A percentile compares a stretch with the other conserved stretches of the same genome.
Evolutionary conservation across 2,329 filamentous ascomycete genomes (phyloP).

Genomic region (Ceratocystis albifundus): DNA sequence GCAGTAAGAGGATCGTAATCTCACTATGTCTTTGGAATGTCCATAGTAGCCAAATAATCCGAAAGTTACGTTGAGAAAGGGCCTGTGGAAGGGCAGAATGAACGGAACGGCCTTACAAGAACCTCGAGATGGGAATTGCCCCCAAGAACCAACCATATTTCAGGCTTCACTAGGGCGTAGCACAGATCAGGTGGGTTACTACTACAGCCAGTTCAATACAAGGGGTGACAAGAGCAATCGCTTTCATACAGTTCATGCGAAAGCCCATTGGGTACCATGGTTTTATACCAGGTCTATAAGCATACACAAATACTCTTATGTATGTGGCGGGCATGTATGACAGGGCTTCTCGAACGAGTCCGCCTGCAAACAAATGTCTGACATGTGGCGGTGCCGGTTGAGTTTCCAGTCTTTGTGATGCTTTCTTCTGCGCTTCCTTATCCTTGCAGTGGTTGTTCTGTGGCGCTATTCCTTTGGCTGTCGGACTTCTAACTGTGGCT

Average conservation of each 20-base stretch:
- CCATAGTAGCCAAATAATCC: no score
- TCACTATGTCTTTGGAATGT: not conserved
- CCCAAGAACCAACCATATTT: not conserved
- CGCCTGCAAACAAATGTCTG: not conserved
- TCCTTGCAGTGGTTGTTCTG: not conserved
- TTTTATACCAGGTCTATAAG: not conserved
- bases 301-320: not conserved
- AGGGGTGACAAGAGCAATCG: not conserved
- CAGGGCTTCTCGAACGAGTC: not conserved
- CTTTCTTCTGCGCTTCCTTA: not conserved
- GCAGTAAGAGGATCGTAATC: not conserved
- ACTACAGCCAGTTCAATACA: not conserved
- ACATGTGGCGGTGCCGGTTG: not conserved
- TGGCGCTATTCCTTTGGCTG: not conserved
- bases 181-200: not conserved
- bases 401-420: not conserved
- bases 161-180: not conserved
- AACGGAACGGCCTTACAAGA: not conserved
- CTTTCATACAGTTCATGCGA: slow-evolving; percentile 18
- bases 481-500: not conserved
- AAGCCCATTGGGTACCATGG: not conserved
- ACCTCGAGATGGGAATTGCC: not conserved
- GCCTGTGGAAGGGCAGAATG: not conserved
- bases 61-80: not conserved
- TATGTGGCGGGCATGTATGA: not conserved